These are phyloP conservation scores for Cystobasidium onofrii DNA, from an alignment of 768 basidiomycete species.

Conservation along the genomic window DNA sequence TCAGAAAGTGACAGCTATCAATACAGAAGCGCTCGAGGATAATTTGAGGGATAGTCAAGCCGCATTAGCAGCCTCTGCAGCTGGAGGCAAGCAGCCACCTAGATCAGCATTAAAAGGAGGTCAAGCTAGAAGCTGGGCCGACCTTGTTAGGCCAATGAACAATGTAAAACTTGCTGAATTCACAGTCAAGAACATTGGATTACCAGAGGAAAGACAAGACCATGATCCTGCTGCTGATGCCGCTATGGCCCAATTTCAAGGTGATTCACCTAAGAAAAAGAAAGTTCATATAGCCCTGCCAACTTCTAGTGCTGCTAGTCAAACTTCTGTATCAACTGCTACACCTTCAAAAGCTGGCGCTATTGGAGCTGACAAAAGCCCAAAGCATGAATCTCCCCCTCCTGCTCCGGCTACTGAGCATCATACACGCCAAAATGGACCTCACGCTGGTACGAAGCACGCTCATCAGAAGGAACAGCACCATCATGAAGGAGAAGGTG, in stretches of 20 bases:
- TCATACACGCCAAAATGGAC: not conserved
- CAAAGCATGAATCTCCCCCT: not conserved
- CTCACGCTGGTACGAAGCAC: not conserved
- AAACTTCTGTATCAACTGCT: not conserved
- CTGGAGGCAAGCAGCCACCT: slow-evolving; percentile 19
- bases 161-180: slow-evolving; percentile 12
- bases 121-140: slow-evolving; percentile 33
- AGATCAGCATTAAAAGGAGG: slow-evolving; percentile 31
- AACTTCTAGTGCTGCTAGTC: not conserved
- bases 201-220: not conserved
- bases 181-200: slow-evolving; percentile 22
- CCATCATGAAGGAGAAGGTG: not conserved
- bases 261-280: slow-evolving; percentile 16
- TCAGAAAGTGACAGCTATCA: not conserved
- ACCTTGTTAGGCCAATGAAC: slow-evolving; percentile 26
- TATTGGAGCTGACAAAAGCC: not conserved
- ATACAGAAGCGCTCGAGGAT: slow-evolving; percentile 2
- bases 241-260: not conserved
- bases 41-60: not conserved
- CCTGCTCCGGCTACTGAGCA: not conserved
- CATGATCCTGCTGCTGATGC: slow-evolving; percentile 3
- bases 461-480: not conserved
- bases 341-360: not conserved
- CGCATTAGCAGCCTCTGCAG: not conserved
- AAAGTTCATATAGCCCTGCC: slow-evolving; percentile 31